phyloP scores from a whole-genome alignment of 1,284 basidiomycete genomes.

The Apiotrichum sp. region DNA sequence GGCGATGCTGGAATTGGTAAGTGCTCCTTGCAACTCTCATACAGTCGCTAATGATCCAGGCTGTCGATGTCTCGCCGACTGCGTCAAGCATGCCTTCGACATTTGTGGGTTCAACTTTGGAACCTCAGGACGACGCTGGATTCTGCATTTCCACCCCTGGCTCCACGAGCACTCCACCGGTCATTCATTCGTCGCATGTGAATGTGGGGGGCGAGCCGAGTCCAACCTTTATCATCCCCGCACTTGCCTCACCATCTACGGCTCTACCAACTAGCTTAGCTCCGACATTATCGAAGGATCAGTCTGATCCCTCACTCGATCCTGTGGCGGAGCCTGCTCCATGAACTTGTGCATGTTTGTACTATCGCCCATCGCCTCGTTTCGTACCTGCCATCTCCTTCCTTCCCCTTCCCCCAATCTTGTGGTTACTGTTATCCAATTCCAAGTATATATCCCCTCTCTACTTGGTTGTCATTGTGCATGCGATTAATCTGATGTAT shows the following conservation, averaged over 20 bases:
- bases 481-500: no score
- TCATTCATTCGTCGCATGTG: neutral
- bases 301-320: no score
- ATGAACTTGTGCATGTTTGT: no score
- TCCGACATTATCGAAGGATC: no score
- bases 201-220: neutral
- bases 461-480: no score
- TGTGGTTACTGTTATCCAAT: no score
- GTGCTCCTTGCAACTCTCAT: neutral
- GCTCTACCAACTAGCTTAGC: neutral
- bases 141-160: neutral
- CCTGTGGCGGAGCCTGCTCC: no score
- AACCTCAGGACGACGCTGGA: neutral
- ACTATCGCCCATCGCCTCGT: no score
- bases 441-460: no score
- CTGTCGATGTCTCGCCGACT: slow-evolving; percentile 5
- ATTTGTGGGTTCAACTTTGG: neutral
- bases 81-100: slow-evolving; percentile 8
- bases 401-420: no score
- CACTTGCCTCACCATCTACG: neutral
- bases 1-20: slow-evolving; percentile 34
- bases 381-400: no score
- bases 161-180: neutral
- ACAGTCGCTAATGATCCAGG: neutral
- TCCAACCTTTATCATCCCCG: neutral